Evolutionary conservation across 176 grass and related monocot genomes (phyloP), one percentile per base, ranked within the genome.

Genomic region (Oryza australiensis): DNA sequence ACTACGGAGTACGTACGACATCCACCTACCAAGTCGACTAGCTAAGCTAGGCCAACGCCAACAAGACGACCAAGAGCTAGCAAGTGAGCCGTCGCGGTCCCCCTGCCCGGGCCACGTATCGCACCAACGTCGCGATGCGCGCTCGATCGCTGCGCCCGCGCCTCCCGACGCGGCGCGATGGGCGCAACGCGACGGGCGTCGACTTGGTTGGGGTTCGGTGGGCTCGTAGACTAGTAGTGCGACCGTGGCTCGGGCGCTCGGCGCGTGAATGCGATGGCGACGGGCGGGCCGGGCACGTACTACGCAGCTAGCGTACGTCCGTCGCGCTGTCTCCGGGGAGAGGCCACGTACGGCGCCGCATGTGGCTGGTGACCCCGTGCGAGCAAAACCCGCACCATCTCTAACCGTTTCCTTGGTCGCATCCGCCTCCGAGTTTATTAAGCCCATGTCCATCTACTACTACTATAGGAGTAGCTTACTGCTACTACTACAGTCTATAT

Each of bases 331-430:
- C 62, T 51, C 37, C n/a, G 12, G 5, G 7, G 42, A 45, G 42
- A 45, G 14, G 3, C 45, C 20, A 32, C 10, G 65, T 10, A 26
- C 11, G 48, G 18, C 18, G 49, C 16, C 49, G 55, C 79, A 70
- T 76, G 85, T 48, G 72, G 70, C 22, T 1, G 48, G 15, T 0
- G 57, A 45, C 28, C 37, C 20, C 24, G 48, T 16, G 8, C 27
- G 15, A 15, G 1, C 7, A 16, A 15, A 8, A 5, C 46, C 9
- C 12, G 27, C 22, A 55, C 79, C 73, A 13, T 24, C 62, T 46
- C 72, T 14, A 76, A 80, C 87, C 49, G 82, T 80, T 84, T 88
- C 49, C 63, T 70, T 64, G 76, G 70, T 18, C 64, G 82, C 16
- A 48, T 77, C 20, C 64, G 49, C 55, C 16, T 1, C 75, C 72